A percentile compares a stretch with the other conserved stretches of the same genome.
Conservation (phyloP, 345 rosid genomes). For the Gossypium bickii region DNA sequence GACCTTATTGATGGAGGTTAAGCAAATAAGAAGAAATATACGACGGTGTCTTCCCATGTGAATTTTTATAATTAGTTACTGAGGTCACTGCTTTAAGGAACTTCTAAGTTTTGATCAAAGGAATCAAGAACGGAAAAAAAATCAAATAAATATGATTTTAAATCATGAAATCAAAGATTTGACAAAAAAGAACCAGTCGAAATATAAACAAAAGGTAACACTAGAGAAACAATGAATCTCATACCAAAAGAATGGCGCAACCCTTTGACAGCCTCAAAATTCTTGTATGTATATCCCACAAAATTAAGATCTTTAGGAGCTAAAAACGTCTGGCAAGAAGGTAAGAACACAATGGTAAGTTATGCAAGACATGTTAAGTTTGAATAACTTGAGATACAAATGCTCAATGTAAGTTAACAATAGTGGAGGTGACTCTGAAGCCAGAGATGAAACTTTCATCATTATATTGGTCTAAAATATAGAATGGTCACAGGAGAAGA, state of each 20-base stretch:
- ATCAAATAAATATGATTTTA: background rate
- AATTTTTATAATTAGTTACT: background rate
- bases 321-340: constrained; percentile 44
- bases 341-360: background rate
- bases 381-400: constrained; percentile 1
- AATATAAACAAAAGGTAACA: background rate
- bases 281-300: constrained; percentile 91
- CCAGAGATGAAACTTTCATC: background rate
- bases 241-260: constrained; percentile 49
- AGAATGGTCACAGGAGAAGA: background rate
- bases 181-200: background rate
- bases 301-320: constrained; percentile 70
- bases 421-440: background rate
- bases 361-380: constrained; percentile 1
- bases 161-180: constrained; percentile 8
- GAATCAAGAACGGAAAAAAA: background rate
- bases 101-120: background rate
- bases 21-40: background rate
- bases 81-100: background rate
- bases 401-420: background rate
- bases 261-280: constrained; percentile 75
- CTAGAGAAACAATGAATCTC: background rate
- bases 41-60: background rate
- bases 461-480: background rate
- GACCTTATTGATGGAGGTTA: background rate